Evolutionary conservation across 192 early-diverging fungal species (phyloP), one percentile per base, ranked within the genome.

Genomic region (Backusella circina): DNA sequence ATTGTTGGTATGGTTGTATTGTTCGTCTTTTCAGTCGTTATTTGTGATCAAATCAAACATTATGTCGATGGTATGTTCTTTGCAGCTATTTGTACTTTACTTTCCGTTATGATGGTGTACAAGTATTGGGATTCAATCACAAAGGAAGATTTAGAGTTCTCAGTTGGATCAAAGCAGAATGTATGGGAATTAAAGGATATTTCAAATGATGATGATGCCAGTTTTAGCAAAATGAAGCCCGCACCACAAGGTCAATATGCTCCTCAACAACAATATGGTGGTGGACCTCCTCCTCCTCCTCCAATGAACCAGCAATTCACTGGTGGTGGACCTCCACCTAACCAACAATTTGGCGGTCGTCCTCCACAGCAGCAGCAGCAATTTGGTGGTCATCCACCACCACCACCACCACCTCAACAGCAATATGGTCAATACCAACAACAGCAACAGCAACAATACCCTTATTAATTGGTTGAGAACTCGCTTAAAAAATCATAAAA

Each of bases 111-210:
- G 95, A 95, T 96, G 93, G 94, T 96, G 15, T 96, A 96, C 87
- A 96, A 96, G 83, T 96, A 93, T 83, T 96, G 95, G 95, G 95
- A 96, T 79, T 90, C 88, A 31, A 95, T 96, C 67, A 96, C 95
- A 13, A 96, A 95, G 76, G 95, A 96, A 80, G 95, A 95, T 85
- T 83, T 96, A 8, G 95, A 96, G 81, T 96, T 95, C 79, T 90
- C 90, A 8, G 95, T 96, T 38, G 92, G 93, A 32, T 89, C 89
- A 16, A 95, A 95, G 81, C 88, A 87, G 65, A 93, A 93, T 70
- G 90, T 92, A 0, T 96, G 94, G 94, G 94, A 96, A 80, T 88
- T 93, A 54, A 90, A 90, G 77, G 92, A 95, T 78, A 57, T 87
- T 18, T 32, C 88, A 66, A 85, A 73, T 71, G 75, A 10, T 26